Base-by-base conservation (phyloP, 163 green algal species). In the Prototheca cutis region DNA sequence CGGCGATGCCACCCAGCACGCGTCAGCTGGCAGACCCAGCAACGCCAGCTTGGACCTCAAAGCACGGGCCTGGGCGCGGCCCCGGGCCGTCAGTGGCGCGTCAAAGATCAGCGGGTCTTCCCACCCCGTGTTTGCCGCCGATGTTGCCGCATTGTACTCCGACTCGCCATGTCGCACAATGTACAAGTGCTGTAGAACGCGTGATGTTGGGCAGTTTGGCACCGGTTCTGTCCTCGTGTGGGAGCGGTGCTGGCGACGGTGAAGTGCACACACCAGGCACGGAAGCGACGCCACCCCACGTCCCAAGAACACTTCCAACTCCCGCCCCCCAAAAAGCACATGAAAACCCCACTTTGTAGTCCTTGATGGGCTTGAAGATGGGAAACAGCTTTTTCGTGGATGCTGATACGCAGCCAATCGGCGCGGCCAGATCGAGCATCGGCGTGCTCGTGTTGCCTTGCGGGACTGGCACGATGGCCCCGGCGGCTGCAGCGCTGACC, bases 81-180 rank as follows among this genome's bases (percentile, higher is more conserved):
- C 82, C 45, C 62, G 67, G 0, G 40, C 25, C 17, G 83, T 90
- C 6, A 90, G 77, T n/a, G 66, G 67, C 2, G 83, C 77, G 52
- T 90, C 78, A 64, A 76, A 88, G n/a, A 88, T 75, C 15, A 62
- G 54, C 1, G 83, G 83, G 58, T 90, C 83, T 15, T 62, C 72
- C 66, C 76, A 84, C 18, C 31, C 53, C 24, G 58, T 68, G 60
- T 69, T 61, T 0, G 66, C 48, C 0, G 48, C 47, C n/a, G 59
- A 47, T 57, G 75, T 80, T 21, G 68, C 72, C 33, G 74, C 59
- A 42, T 84, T 82, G 70, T 69, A 84, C 32, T 79, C 65, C 10
- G 67, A 80, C 66, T 87, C 70, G 6, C 70, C 77, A 61, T 84
- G 79, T 6, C 76, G 65, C 25, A 86, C 63, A 13, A 84, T 69